Evolutionary conservation across 2,329 filamentous ascomycete species (phyloP), one percentile per base, ranked within the genome.

Genomic region (Scopulariopsis brevicaulis): DNA sequence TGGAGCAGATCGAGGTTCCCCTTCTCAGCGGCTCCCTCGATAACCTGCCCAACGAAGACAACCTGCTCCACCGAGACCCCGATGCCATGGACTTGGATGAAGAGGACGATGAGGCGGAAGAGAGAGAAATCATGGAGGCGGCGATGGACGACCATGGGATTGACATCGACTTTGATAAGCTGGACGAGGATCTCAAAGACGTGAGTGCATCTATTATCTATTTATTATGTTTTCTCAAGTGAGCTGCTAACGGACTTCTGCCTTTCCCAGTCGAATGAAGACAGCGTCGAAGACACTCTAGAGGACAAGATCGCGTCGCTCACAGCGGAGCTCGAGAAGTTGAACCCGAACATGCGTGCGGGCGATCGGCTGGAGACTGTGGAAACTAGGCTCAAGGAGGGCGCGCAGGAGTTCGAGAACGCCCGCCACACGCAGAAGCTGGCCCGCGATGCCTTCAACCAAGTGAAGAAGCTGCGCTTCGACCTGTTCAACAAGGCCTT

Each of bases 401-500:
- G 90, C 1, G 92, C 96, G 65, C 85, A 89, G 64, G 92, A 96
- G 64, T 97, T 92, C 67, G 90, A 96, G 63, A 84, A 90, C 62
- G 89, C 93, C 1, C 89, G 91, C 64, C 81, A 81, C 55, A 80
- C 83, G 25, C 87, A 89, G 58, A 86, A 86, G 58, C 81, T 78
- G 51, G 87, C 90, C 12, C 90, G 89, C 65, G 86, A 92, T n/a
- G 83, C 84, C 1, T 99, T 97, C 67, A 87, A 90, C 65, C 78
- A 84, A 22, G 80, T 96, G 62, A 94, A 93, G 73, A 81, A 87
- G 59, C 83, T 87, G 71, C 87, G 94, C 58, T 90, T 87, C 62
- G 89, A 96, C 62, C 82, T 96, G 34, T 99, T 99, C 80, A 94
- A 92, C 76, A 93, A 91, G 69, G 94, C 94, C 14, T 97, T 96